These are phyloP conservation scores for Erodium chrysanthum DNA, from an alignment of 441 rosid genomes.

Conservation along the genomic window DNA sequence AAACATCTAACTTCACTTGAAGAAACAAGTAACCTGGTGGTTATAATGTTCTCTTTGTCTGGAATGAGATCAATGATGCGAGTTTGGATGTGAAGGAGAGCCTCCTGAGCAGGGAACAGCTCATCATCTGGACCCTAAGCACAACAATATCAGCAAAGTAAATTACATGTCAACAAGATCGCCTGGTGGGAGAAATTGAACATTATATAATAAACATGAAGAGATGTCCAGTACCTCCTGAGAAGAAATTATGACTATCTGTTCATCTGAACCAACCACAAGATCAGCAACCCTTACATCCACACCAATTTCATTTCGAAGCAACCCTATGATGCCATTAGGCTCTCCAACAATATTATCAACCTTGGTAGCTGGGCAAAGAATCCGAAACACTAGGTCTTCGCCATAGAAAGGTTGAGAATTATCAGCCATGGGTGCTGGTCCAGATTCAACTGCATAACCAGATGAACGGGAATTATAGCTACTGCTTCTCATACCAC, in stretches of 20 bases:
- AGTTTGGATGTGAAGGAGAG: conserved; percentile 88
- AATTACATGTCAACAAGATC: not conserved
- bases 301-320: conserved; percentile 82
- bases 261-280: conserved; percentile 76
- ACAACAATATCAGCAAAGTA: not conserved
- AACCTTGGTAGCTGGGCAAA: conserved; percentile 76
- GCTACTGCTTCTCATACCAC: conserved; percentile 39
- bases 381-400: conserved; percentile 76
- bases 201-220: conserved; percentile 2
- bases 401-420: conserved; percentile 48
- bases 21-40: conserved; percentile 68
- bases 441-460: conserved; percentile 36
- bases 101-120: conserved; percentile 95
- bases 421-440: conserved; percentile 37
- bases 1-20: conserved; percentile 61
- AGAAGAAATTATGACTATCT: conserved; percentile 68
- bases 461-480: conserved; percentile 47
- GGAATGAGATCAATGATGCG: conserved; percentile 58
- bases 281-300: conserved; percentile 70
- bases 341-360: conserved; percentile 59
- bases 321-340: conserved; percentile 65
- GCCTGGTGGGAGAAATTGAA: too few species aligned
- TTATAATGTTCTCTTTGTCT: conserved; percentile 62
- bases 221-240: conserved; percentile 53
- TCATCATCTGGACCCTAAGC: conserved; percentile 82